A percentile compares a stretch with the other conserved stretches of the same genome.
These are phyloP conservation scores for Solanum hybrid DNA, from an alignment of 305 asterid species.

Conservation along the genomic window DNA sequence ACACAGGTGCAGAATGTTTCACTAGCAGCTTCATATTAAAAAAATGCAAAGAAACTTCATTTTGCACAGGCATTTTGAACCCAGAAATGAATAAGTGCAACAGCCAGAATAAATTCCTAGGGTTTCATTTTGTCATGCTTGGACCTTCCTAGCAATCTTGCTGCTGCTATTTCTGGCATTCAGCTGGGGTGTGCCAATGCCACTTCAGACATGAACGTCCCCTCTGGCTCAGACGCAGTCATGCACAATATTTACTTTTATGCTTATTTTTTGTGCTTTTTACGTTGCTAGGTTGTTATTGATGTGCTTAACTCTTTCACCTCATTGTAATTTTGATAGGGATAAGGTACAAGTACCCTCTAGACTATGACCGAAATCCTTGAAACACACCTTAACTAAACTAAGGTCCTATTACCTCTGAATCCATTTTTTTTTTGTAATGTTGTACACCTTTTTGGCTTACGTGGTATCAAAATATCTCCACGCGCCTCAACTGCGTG, in stretches of 20 bases:
- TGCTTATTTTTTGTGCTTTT: background rate
- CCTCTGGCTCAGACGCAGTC: background rate
- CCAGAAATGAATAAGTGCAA: background rate
- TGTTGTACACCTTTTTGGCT: background rate
- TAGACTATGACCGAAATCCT: background rate
- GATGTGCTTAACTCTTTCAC: background rate
- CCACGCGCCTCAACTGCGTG: background rate
- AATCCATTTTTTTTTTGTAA: background rate
- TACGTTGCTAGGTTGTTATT: background rate
- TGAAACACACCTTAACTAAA: background rate
- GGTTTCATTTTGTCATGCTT: background rate
- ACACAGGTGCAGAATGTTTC: background rate
- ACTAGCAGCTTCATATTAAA: background rate
- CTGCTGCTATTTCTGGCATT: background rate
- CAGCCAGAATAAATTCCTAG: background rate
- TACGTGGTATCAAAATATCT: background rate
- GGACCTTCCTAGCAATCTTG: background rate
- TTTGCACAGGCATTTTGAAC: background rate
- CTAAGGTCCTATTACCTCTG: background rate
- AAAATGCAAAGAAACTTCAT: background rate
- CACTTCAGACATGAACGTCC: background rate
- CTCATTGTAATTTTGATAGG: background rate
- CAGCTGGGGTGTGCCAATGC: background rate
- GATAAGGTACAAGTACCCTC: background rate
- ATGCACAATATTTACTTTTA: background rate